Conservation (phyloP, 2,329 filamentous ascomycete genomes). For the Botrytis deweyae region DNA sequence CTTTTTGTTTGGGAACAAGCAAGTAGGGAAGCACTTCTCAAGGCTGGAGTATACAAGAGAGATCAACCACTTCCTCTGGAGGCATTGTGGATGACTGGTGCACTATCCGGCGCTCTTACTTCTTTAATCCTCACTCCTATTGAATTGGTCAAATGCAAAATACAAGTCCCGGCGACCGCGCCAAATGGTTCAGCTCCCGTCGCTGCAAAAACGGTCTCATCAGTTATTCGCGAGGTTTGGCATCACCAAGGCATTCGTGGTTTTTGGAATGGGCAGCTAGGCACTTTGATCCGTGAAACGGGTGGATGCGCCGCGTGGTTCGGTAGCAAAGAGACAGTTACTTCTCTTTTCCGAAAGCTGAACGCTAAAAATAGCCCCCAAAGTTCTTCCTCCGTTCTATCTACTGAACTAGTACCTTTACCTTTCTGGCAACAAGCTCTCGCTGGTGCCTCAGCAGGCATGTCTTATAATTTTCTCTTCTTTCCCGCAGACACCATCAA, state of each 20-base stretch:
- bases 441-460: constrained; percentile 83
- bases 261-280: constrained; percentile 94
- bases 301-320: constrained; percentile 96
- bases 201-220: constrained; percentile 60
- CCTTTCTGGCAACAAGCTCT: constrained; percentile 84
- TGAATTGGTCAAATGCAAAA: constrained; percentile 97
- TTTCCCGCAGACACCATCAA: constrained; percentile 98
- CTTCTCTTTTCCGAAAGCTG: constrained; percentile 43
- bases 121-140: constrained; percentile 91
- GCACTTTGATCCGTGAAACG: constrained; percentile 89
- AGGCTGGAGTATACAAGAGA: constrained; percentile 48
- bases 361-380: constrained; percentile 45
- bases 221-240: constrained; percentile 77
- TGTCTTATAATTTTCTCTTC: constrained; percentile 95
- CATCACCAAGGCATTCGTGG: constrained; percentile 77
- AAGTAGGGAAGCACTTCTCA: constrained; percentile 64
- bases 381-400: constrained; percentile 16
- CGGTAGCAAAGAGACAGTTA: constrained; percentile 80
- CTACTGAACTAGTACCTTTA: constrained; percentile 51
- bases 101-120: constrained; percentile 82
- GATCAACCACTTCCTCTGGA: constrained; percentile 68
- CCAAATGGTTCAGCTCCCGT: constrained; percentile 44
- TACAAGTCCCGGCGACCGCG: constrained; percentile 67
- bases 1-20: constrained; percentile 89
- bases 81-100: constrained; percentile 76